These are phyloP conservation scores for Plasmopara viticola DNA, from an alignment of 352 stramenopile genomes.

Conservation along the genomic window DNA sequence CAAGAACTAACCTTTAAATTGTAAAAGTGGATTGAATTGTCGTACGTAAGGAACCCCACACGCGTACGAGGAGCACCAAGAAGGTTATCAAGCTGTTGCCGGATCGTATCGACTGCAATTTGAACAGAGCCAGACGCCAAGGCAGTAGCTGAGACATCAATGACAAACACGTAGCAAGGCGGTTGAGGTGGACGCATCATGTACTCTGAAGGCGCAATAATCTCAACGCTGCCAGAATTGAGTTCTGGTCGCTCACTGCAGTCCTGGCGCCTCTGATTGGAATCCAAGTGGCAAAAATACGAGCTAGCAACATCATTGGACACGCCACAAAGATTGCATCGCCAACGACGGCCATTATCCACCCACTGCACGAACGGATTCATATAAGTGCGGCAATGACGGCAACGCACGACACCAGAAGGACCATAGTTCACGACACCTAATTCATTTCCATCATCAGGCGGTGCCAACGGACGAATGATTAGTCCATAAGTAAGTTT, in stretches of 20 bases:
- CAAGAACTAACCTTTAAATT: conserved; percentile 67
- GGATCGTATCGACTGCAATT: conserved; percentile 71
- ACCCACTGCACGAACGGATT: conserved; percentile 88
- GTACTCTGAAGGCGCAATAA: conserved; percentile 84
- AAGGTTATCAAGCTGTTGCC: conserved; percentile 73
- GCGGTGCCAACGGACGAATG: conserved; percentile 72
- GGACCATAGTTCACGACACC: conserved; percentile 86
- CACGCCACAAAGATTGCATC: conserved; percentile 87
- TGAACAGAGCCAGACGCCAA: conserved; percentile 66
- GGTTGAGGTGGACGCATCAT: conserved; percentile 86
- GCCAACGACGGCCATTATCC: conserved; percentile 82
- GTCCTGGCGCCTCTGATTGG: conserved; percentile 92
- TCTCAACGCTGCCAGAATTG: conserved; percentile 69
- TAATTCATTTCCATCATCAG: conserved; percentile 56
- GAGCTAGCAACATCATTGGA: conserved; percentile 88
- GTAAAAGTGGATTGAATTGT: conserved; percentile 85
- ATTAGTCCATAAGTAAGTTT: conserved; percentile 82
- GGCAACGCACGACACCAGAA: conserved; percentile 78
- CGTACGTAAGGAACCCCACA: conserved; percentile 84
- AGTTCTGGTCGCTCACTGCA: conserved; percentile 85
- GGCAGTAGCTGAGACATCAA: conserved; percentile 79
- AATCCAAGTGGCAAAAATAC: conserved; percentile 98
- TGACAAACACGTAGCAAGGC: conserved; percentile 86
- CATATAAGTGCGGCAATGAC: conserved; percentile 87
- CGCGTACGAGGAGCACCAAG: conserved; percentile 65